These are phyloP conservation scores for Magnolia kwangsiensis DNA, from an alignment of 164 flowering plant species.

Conservation along the genomic window DNA sequence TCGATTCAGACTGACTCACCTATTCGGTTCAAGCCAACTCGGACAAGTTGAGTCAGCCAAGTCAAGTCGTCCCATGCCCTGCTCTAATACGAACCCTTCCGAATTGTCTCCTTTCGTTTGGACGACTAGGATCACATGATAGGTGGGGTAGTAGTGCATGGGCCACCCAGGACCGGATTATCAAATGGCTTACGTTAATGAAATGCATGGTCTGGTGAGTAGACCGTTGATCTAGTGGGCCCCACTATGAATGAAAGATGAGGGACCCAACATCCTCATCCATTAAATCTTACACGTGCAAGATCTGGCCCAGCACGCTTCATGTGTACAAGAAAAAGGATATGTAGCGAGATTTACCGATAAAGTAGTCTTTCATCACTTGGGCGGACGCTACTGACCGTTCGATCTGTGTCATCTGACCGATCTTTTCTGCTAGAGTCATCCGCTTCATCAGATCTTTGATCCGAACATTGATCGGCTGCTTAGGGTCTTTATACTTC, in stretches of 20 bases:
- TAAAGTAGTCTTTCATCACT: slow-evolving; percentile 46
- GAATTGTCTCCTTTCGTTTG: too few species aligned
- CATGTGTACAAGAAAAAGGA: not conserved
- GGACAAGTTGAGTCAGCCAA: too few species aligned
- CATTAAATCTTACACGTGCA: slow-evolving; percentile 49
- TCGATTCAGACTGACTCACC: too few species aligned
- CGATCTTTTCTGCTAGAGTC: slow-evolving; percentile 76
- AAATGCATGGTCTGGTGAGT: slow-evolving; percentile 45
- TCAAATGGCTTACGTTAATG: too few species aligned
- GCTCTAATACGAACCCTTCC: too few species aligned
- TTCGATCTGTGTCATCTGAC: slow-evolving; percentile 72
- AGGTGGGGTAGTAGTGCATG: too few species aligned
- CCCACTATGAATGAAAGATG: slow-evolving; percentile 13
- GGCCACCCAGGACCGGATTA: too few species aligned
- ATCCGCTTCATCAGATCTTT: slow-evolving; percentile 47
- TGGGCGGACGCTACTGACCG: slow-evolving; percentile 42
- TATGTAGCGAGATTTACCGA: slow-evolving; percentile 34
- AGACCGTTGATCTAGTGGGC: slow-evolving; percentile 68
- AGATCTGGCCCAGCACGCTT: slow-evolving; percentile 50
- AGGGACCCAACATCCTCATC: not conserved
- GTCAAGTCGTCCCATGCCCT: too few species aligned
- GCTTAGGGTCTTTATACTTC: slow-evolving; percentile 62
- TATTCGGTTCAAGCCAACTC: too few species aligned
- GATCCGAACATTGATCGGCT: slow-evolving; percentile 39
- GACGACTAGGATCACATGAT: too few species aligned